phyloP scores from a whole-genome alignment of 257 asterid genomes.

The Jaltomata sinuosa region DNA sequence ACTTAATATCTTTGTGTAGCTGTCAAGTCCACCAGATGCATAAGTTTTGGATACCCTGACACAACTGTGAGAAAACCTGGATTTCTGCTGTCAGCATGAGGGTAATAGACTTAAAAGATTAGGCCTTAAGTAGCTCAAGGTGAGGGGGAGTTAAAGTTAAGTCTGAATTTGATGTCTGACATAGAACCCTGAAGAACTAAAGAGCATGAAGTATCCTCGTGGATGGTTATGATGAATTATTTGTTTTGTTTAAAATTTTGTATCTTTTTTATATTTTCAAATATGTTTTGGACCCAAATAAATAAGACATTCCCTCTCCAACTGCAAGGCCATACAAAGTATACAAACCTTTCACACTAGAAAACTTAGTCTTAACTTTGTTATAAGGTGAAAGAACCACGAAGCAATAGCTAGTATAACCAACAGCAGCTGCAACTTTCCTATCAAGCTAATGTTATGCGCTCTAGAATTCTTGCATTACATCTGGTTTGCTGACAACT shows the following conservation, averaged over 20 bases:
- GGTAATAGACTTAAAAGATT: not conserved
- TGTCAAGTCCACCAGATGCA: not conserved
- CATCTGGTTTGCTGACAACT: not conserved
- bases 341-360: not conserved
- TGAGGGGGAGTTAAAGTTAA: not conserved
- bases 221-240: not conserved
- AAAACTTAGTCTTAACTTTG: not conserved
- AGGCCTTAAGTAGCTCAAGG: not conserved
- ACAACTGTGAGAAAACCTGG: not conserved
- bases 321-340: not conserved
- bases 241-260: not conserved
- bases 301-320: not conserved
- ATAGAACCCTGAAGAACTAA: not conserved
- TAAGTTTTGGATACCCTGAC: not conserved
- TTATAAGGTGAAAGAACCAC: not conserved
- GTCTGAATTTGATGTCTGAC: not conserved
- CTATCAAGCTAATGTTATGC: not conserved
- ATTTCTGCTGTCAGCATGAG: not conserved
- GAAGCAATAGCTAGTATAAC: not conserved
- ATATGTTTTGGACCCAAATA: not conserved
- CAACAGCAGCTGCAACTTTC: not conserved
- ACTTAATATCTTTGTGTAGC: not conserved
- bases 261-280: not conserved
- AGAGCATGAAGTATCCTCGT: not conserved
- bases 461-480: not conserved